phyloP scores from a whole-genome alignment of 257 asterid genomes.

The Solanum pennellii region DNA sequence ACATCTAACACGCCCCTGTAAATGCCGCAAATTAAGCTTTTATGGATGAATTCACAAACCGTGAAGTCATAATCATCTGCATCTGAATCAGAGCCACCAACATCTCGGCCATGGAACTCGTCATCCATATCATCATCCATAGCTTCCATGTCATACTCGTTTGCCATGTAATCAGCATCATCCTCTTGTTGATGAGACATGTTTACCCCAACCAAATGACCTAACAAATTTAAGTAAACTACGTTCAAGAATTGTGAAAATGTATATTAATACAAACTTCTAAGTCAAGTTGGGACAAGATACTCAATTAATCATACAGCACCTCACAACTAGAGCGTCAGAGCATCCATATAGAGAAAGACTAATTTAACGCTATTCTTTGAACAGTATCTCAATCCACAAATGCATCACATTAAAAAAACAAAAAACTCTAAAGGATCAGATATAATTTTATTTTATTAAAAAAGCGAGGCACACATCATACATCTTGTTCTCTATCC shows the following conservation, averaged over 20 bases:
- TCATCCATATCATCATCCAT: slow-evolving; percentile 54
- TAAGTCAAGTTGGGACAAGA: not conserved
- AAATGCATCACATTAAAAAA: not conserved
- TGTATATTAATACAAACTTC: not conserved
- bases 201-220: slow-evolving; percentile 10
- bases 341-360: not conserved
- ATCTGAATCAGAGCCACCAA: slow-evolving; percentile 73
- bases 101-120: slow-evolving; percentile 44
- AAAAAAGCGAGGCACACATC: not conserved
- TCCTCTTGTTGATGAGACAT: slow-evolving; percentile 51
- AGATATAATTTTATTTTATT: not conserved
- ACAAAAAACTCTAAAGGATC: not conserved
- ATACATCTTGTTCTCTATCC: not conserved
- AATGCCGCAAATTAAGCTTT: not conserved
- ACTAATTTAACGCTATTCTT: not conserved
- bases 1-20: not conserved
- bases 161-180: slow-evolving; percentile 68
- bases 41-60: slow-evolving; percentile 26
- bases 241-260: not conserved
- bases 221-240: not conserved
- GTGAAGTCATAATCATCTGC: slow-evolving; percentile 53
- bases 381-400: not conserved
- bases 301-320: not conserved
- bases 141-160: slow-evolving; percentile 78
- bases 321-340: not conserved